Base-by-base conservation (phyloP, 164 flowering plant species). In the Malania oleifera region DNA sequence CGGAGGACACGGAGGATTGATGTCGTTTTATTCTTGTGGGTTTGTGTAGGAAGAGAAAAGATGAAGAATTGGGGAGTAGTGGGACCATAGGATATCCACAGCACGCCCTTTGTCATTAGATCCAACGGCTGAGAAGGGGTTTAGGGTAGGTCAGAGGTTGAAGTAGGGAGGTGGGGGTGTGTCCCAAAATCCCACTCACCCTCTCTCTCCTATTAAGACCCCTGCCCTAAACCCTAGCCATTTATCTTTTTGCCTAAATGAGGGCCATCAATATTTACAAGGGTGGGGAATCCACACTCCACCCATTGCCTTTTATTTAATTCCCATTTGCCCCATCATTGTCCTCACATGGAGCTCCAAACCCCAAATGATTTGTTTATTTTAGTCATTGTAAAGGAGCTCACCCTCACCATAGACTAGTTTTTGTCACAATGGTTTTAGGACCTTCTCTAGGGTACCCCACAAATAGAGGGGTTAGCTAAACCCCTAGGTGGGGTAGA, bases 281-380 rank as follows among this genome's bases (percentile, higher is more conserved):
- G 39, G 23, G 41, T 14, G 28, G 68, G 64, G n/a, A n/a, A n/a
- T n/a, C n/a, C n/a, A n/a, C n/a, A 61, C 46, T 50, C 68, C 77
- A 68, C 79, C 66, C 49, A 51, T 53, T 61, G 22, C 22, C 46
- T 51, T 55, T 48, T 49, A 68, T n/a, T n/a, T n/a, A 59, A 53
- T 60, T 72, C 43, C 45, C 31, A 66, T 27, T 25, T 9, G 43
- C 73, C n/a, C 74, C 68, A 76, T 75, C 68, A 75, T 77, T 81
- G 85, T 76, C 73, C 35, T 76, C 85, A 73, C 82, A 74, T 81
- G 80, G 82, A n/a, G n/a, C 71, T 72, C 66, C 80, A 79, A 76
- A 61, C 73, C 68, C 61, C 41, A 70, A 54, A 53, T 66, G 65
- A 62, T 48, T 66, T 50, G 14, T 68, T 61, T n/a, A n/a, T 15